These are phyloP conservation scores for Iberis amara DNA, from an alignment of 441 rosid species.

Conservation along the genomic window DNA sequence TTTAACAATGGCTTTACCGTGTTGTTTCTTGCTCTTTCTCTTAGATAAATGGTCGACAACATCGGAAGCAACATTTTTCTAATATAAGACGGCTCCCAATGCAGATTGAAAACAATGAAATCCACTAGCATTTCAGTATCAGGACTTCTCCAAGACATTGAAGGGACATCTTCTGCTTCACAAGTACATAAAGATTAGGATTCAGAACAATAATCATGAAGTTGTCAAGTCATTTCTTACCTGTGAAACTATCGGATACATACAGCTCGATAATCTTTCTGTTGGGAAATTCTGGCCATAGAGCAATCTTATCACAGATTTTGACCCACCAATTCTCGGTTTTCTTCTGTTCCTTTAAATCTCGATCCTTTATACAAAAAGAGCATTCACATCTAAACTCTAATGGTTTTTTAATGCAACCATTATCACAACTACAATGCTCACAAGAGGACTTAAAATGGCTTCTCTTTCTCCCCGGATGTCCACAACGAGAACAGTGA, in stretches of 20 bases:
- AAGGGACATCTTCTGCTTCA: conserved; percentile 36
- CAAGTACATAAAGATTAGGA: conserved; percentile 4
- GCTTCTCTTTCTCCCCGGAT: conserved; percentile 63
- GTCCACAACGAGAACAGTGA: conserved; percentile 90
- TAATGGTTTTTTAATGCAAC: conserved; percentile 53
- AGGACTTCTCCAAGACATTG: conserved; percentile 61
- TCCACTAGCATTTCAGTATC: conserved; percentile 71
- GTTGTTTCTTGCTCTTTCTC: conserved; percentile 45
- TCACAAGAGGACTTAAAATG: conserved; percentile 63
- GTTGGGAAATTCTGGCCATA: conserved; percentile 59
- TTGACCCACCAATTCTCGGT: conserved; percentile 56
- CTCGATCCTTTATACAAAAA: conserved; percentile 46
- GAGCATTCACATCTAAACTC: conserved; percentile 66
- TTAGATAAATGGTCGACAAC: conserved; percentile 73
- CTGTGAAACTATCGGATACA: conserved; percentile 41
- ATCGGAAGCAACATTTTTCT: conserved; percentile 71
- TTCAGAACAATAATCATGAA: conserved; percentile 21
- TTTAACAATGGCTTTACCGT: conserved; percentile 38
- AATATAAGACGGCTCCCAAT: conserved; percentile 67
- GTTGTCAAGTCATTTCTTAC: conserved; percentile 12
- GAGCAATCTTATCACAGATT: conserved; percentile 60
- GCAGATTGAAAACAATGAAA: conserved; percentile 61
- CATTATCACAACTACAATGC: conserved; percentile 41
- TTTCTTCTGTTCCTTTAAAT: conserved; percentile 53
- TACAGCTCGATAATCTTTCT: conserved; percentile 59